Conservation (phyloP, 163 green algal species). For the Chlorella variabilis region DNA sequence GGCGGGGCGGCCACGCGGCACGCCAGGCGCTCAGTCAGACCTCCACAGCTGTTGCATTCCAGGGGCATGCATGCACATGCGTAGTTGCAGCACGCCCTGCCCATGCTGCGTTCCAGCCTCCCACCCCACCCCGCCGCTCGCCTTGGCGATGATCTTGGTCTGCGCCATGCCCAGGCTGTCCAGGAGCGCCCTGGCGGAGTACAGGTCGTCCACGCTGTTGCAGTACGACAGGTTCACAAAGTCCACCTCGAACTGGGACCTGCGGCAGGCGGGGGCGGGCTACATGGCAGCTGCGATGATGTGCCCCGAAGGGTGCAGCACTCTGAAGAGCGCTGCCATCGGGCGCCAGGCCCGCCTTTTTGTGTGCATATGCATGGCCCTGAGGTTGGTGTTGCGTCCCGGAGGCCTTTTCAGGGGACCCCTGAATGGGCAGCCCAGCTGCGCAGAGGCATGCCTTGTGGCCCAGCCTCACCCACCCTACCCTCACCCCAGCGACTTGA, state of each 20-base stretch:
- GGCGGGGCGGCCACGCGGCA: no score
- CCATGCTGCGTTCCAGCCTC: neutral
- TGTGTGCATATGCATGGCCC: no score
- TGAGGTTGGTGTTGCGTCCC: no score
- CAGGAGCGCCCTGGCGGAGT: slow-evolving; percentile 59
- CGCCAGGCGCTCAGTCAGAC: no score
- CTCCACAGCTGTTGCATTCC: no score
- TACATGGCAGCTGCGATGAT: no score
- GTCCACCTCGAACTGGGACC: slow-evolving; percentile 62
- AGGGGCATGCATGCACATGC: neutral
- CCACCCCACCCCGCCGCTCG: slow-evolving; percentile 16
- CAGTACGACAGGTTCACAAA: slow-evolving; percentile 83
- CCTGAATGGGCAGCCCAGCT: no score
- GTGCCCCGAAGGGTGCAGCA: no score
- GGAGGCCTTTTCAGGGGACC: no score
- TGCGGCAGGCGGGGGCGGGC: neutral
- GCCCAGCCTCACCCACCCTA: neutral
- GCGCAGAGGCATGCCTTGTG: neutral
- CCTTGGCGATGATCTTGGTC: slow-evolving; percentile 92
- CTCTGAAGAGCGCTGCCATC: no score
- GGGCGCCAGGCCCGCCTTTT: no score
- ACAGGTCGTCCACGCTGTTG: slow-evolving; percentile 66
- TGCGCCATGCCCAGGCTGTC: slow-evolving; percentile 70
- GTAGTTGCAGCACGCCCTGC: neutral
- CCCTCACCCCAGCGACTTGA: slow-evolving; percentile 58